phyloP scores from a whole-genome alignment of 1,284 basidiomycete species.

The Psilocybe mexicana region DNA sequence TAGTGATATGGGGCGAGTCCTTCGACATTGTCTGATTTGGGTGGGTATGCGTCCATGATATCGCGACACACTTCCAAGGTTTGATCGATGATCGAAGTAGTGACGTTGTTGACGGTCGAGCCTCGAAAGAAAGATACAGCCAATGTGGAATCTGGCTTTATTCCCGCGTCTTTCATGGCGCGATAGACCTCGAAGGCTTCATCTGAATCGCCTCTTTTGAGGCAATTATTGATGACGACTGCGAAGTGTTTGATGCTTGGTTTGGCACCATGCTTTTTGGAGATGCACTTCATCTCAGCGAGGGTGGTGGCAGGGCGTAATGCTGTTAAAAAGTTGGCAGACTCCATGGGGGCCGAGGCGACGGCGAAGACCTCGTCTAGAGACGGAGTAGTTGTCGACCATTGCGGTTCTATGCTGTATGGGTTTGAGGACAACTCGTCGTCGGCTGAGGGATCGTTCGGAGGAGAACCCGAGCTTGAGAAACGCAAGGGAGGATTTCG shows the following conservation, averaged over 20 bases:
- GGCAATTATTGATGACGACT: conserved; percentile 49
- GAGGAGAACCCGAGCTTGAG: conserved; percentile 5
- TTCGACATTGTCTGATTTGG: conserved; percentile 1
- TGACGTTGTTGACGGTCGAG: conserved; percentile 35
- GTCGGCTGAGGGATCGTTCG: neutral
- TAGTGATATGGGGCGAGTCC: conserved; percentile 55
- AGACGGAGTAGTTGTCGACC: neutral
- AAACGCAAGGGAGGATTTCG: conserved; percentile 2
- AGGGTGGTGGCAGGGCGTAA: conserved; percentile 20
- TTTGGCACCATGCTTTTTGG: conserved; percentile 40
- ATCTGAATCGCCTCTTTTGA: conserved; percentile 35
- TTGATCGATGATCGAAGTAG: conserved; percentile 15
- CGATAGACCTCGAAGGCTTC: conserved; percentile 52
- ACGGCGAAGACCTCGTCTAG: neutral
- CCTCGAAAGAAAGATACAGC: conserved; percentile 52
- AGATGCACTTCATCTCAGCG: conserved; percentile 44
- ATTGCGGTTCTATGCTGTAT: neutral
- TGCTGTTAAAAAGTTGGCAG: neutral
- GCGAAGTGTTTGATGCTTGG: conserved; percentile 49
- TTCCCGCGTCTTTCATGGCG: conserved; percentile 40
- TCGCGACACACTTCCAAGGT: conserved; percentile 55
- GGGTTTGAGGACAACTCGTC: neutral
- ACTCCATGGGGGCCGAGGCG: neutral
- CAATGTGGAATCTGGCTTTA: conserved; percentile 48
- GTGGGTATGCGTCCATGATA: conserved; percentile 31